phyloP scores from a whole-genome alignment of 129 eudicot genomes.

The Flaveria bidentis region DNA sequence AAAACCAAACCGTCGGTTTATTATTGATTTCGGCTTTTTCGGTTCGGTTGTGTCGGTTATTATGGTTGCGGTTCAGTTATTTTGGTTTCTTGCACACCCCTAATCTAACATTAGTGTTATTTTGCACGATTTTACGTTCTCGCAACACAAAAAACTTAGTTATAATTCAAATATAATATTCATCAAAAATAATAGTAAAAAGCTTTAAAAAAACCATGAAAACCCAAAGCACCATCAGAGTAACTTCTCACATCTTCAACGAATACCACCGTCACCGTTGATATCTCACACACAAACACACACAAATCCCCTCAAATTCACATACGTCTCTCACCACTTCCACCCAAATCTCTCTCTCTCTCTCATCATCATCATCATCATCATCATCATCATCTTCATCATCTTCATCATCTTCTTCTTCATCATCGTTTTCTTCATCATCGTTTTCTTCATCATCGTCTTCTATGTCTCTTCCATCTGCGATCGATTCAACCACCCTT shows the following conservation, averaged over 20 bases:
- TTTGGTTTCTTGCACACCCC: too few species aligned
- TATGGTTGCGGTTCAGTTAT: too few species aligned
- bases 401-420: not conserved
- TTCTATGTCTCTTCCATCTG: slow-evolving; percentile 24
- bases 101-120: too few species aligned
- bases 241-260: not conserved
- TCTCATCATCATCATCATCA: not conserved
- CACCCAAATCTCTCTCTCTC: slow-evolving; percentile 16
- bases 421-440: not conserved
- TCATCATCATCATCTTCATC: not conserved
- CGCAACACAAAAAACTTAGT: too few species aligned
- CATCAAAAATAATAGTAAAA: not conserved
- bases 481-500: slow-evolving; percentile 5
- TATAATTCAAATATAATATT: too few species aligned
- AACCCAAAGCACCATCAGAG: not conserved
- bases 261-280: slow-evolving; percentile 27
- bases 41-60: too few species aligned
- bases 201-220: not conserved
- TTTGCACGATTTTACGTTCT: too few species aligned
- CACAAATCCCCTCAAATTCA: slow-evolving; percentile 22
- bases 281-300: not conserved
- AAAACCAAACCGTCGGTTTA: too few species aligned
- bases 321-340: slow-evolving; percentile 32
- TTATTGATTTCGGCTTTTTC: too few species aligned
- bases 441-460: not conserved